These are phyloP conservation scores for Tetrahymena thermophila DNA, from an alignment of 73 alveolate genomes.

Conservation along the genomic window DNA sequence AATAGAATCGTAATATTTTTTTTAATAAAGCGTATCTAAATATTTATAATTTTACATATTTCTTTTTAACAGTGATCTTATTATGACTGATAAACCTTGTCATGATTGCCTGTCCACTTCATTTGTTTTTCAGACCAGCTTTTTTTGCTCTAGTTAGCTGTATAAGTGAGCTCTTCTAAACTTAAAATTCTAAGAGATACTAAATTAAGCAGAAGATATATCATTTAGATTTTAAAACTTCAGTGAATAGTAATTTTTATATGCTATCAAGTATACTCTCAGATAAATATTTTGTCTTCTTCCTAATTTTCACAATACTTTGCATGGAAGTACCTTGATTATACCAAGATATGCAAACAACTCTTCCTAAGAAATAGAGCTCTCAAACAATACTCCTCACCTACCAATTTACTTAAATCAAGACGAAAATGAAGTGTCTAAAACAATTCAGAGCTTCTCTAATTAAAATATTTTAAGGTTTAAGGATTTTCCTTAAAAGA, in stretches of 20 bases:
- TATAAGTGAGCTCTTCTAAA: background rate
- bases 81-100: background rate
- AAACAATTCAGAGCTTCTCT: background rate
- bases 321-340: background rate
- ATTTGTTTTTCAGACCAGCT: background rate
- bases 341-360: background rate
- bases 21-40: too few species aligned
- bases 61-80: background rate
- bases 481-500: background rate
- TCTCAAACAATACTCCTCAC: background rate
- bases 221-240: background rate
- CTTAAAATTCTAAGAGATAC: background rate
- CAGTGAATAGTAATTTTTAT: background rate
- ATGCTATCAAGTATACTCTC: background rate
- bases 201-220: background rate
- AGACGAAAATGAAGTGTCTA: background rate
- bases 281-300: background rate
- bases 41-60: background rate
- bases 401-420: background rate
- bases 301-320: background rate
- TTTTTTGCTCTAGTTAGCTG: background rate
- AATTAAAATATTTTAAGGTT: background rate
- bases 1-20: too few species aligned
- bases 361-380: background rate
- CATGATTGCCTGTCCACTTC: background rate